Evolutionary conservation across 1,139 yeast genomes (phyloP).

Genomic region (Candida smagusa): DNA sequence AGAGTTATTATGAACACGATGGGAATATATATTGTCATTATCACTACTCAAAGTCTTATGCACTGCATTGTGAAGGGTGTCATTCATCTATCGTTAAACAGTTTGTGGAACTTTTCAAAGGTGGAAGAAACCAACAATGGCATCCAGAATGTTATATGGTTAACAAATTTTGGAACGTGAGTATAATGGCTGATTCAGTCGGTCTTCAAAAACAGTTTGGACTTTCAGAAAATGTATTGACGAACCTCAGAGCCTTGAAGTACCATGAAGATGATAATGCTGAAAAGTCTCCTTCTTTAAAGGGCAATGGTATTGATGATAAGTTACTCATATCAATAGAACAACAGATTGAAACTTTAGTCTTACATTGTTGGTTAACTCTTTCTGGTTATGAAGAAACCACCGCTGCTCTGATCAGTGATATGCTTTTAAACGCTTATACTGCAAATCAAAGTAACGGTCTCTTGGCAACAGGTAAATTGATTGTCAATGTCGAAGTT

Average conservation of each 20-base stretch:
- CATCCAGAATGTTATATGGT: slow-evolving; percentile 99
- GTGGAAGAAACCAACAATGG: slow-evolving; percentile 97
- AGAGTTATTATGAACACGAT: slow-evolving; percentile 87
- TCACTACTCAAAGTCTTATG: slow-evolving; percentile 82
- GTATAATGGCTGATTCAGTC: slow-evolving; percentile 61
- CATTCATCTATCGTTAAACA: slow-evolving; percentile 87
- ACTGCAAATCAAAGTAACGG: slow-evolving; percentile 73
- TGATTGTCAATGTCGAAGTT: slow-evolving; percentile 72
- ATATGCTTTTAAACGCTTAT: slow-evolving; percentile 85
- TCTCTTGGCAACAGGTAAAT: slow-evolving; percentile 64
- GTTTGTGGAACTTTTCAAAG: slow-evolving; percentile 87
- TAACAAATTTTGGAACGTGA: slow-evolving; percentile 93
- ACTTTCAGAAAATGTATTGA: slow-evolving; percentile 10
- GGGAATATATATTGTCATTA: slow-evolving; percentile 83
- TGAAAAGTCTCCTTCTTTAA: not conserved
- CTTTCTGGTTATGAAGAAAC: slow-evolving; percentile 88
- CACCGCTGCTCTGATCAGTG: slow-evolving; percentile 88
- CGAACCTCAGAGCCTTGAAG: slow-evolving; percentile 10
- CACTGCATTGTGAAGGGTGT: slow-evolving; percentile 93
- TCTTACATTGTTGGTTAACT: slow-evolving; percentile 83
- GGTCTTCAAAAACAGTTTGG: slow-evolving; percentile 45
- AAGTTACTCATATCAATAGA: slow-evolving; percentile 57
- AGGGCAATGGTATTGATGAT: slow-evolving; percentile 35
- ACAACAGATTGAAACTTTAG: slow-evolving; percentile 60
- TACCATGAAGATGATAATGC: slow-evolving; percentile 7